Percentiles rank a stretch among this genome's conserved stretches.
Evolutionary conservation across 257 asterid species (phyloP).

Genomic region (Primulina tabacum): DNA sequence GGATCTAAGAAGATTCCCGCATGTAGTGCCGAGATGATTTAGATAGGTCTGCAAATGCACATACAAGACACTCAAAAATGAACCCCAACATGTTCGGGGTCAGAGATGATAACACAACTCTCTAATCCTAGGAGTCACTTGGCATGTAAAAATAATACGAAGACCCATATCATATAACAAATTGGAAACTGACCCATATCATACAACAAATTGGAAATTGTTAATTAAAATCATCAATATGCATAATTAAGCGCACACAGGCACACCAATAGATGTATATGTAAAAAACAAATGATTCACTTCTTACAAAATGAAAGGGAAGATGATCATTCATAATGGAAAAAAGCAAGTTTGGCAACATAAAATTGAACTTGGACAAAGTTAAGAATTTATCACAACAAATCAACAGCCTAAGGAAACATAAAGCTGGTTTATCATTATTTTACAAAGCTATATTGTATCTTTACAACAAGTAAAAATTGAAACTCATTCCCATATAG

Average conservation of each 20-base stretch:
- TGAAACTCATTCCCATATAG: too few species aligned
- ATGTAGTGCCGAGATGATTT: constrained; percentile 49
- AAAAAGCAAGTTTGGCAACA: background rate
- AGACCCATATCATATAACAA: background rate
- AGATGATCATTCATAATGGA: background rate
- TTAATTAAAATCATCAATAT: background rate
- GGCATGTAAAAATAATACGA: background rate
- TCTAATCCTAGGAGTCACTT: constrained; percentile 20
- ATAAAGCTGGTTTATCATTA: background rate
- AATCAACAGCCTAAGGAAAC: background rate
- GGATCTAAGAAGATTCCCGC: constrained; percentile 59
- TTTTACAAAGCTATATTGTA: too few species aligned
- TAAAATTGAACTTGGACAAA: background rate
- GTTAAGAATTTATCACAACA: background rate
- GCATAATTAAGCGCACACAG: background rate
- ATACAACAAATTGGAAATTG: background rate
- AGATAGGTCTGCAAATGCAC: constrained; percentile 56
- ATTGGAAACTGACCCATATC: background rate
- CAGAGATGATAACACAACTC: constrained; percentile 29
- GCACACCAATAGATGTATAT: background rate
- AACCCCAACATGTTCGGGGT: constrained; percentile 53
- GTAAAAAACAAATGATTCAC: background rate
- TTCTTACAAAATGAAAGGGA: background rate
- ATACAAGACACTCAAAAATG: constrained; percentile 49
- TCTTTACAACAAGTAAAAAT: too few species aligned